Conservation (phyloP, 2,329 filamentous ascomycete species). For the Fusarium palustre region DNA sequence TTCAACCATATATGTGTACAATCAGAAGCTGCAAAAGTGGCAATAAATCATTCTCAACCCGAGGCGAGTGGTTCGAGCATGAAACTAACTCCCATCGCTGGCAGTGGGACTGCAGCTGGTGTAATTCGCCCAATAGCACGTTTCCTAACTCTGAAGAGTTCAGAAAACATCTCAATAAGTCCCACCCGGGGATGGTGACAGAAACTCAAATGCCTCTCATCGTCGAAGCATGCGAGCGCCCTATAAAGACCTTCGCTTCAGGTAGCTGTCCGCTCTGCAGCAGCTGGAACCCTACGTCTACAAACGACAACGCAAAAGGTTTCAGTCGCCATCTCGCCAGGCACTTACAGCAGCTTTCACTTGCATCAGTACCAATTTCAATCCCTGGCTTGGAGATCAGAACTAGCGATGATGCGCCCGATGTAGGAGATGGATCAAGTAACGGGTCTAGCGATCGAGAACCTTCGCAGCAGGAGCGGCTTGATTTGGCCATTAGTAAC, state of each 20-base stretch:
- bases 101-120: neutral
- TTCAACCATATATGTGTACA: neutral
- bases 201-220: neutral
- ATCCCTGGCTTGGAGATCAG: neutral
- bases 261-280: neutral
- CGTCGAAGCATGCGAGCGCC: neutral
- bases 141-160: neutral
- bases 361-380: neutral
- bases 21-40: neutral
- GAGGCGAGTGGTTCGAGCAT: neutral
- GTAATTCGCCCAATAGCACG: neutral
- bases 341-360: neutral
- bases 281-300: neutral
- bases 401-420: neutral
- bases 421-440: neutral
- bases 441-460: neutral
- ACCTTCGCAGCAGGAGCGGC: too few relatives aligned
- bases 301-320: neutral
- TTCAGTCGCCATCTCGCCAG: neutral
- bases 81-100: neutral
- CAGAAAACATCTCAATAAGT: neutral
- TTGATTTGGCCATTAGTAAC: rapidly evolving
- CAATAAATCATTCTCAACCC: neutral
- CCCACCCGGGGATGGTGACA: neutral
- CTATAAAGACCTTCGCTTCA: neutral